Percentiles rank a stretch among this genome's conserved stretches.
Evolutionary conservation across 495 filamentous ascomycete species (phyloP).

Genomic region (Lasiosphaeriaceae sp.): DNA sequence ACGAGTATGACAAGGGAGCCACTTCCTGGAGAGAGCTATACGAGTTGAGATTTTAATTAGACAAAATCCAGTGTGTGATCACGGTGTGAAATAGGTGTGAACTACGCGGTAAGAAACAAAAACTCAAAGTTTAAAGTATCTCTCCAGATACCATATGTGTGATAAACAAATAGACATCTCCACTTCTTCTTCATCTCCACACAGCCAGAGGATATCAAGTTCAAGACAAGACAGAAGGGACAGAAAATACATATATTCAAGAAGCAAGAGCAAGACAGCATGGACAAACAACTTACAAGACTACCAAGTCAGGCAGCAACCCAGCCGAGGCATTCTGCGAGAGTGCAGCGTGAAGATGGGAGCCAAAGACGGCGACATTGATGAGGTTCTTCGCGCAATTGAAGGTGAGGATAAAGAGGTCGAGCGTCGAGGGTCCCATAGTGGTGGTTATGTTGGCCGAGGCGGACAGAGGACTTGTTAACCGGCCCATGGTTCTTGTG

Average conservation of each 20-base stretch:
- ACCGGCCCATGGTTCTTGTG: slow-evolving; percentile 8
- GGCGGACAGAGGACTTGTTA: not conserved
- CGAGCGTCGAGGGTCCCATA: slow-evolving; percentile 34
- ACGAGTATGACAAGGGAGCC: slow-evolving; percentile 75
- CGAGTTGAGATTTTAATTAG: not conserved
- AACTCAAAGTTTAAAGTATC: not conserved
- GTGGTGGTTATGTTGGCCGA: not conserved
- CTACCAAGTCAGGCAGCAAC: slow-evolving; percentile 61
- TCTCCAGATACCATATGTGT: too few relatives aligned
- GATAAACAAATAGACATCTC: too few relatives aligned
- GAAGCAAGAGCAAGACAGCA: not conserved
- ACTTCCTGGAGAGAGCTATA: slow-evolving; percentile 81
- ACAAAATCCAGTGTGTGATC: too few relatives aligned
- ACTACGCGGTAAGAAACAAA: not conserved
- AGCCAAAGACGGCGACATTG: slow-evolving; percentile 59
- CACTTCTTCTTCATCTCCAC: too few relatives aligned
- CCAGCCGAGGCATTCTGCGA: slow-evolving; percentile 37
- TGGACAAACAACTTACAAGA: slow-evolving; percentile 41
- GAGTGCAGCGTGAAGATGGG: slow-evolving; percentile 69
- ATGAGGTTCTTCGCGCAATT: slow-evolving; percentile 76
- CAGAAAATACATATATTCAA: too few relatives aligned
- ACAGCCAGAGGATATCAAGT: too few relatives aligned
- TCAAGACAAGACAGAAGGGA: too few relatives aligned
- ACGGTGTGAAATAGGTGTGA: too few relatives aligned
- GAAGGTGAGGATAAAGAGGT: slow-evolving; percentile 78